Percentiles rank a stretch among this genome's conserved stretches.
phyloP scores from a whole-genome alignment of 768 basidiomycete species.

The Trametes coccinea region DNA sequence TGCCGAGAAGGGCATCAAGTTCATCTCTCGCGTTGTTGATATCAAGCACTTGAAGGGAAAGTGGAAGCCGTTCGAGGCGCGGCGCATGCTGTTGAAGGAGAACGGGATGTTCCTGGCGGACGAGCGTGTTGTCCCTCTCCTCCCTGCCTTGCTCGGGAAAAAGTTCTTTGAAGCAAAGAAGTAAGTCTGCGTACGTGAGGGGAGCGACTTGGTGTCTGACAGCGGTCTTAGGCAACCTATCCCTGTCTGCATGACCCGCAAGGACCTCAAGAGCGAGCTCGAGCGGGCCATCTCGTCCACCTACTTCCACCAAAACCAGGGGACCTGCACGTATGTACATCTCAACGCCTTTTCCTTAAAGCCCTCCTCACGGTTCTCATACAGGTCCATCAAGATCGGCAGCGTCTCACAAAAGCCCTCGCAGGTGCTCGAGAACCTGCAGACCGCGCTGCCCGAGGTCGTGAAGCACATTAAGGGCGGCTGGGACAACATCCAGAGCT shows the following conservation, averaged over 20 bases:
- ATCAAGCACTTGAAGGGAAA: constrained; percentile 92
- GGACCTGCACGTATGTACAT: constrained; percentile 82
- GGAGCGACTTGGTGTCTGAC: not conserved
- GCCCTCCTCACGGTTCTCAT: not conserved
- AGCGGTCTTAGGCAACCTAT: constrained; percentile 76
- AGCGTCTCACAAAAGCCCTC: constrained; percentile 68
- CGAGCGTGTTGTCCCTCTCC: constrained; percentile 81
- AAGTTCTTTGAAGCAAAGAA: constrained; percentile 96
- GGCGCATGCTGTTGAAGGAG: constrained; percentile 81
- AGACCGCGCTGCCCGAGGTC: constrained; percentile 74
- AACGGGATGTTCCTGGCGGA: constrained; percentile 94
- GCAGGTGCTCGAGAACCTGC: constrained; percentile 78
- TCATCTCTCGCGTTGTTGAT: constrained; percentile 90
- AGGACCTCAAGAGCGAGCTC: constrained; percentile 89
- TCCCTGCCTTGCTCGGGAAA: constrained; percentile 84
- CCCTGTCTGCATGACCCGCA: constrained; percentile 85
- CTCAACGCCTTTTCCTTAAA: not conserved
- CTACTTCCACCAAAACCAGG: constrained; percentile 93
- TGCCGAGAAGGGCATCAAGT: constrained; percentile 74
- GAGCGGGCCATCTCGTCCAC: constrained; percentile 92
- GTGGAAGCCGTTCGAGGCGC: constrained; percentile 81
- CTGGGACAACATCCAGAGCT: constrained; percentile 89
- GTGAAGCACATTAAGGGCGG: constrained; percentile 68
- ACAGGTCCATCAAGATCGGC: constrained; percentile 83
- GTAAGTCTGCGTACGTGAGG: constrained; percentile 46